Evolutionary conservation across 768 basidiomycete species (phyloP).

Genomic region (Artomyces pyxidatus): DNA sequence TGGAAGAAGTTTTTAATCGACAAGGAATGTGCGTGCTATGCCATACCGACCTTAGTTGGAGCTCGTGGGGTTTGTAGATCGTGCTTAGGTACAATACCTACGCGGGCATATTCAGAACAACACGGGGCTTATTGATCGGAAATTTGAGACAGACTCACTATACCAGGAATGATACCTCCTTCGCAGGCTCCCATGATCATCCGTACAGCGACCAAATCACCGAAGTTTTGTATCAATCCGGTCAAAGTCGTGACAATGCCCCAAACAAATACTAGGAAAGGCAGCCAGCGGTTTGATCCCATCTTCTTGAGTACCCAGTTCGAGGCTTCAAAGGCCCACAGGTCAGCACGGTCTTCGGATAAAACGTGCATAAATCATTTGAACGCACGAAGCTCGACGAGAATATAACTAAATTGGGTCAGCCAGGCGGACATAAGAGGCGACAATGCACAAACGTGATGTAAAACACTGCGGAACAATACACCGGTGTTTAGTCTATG

Average conservation of each 20-base stretch:
- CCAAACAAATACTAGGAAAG: constrained; percentile 45
- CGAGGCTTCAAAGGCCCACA: constrained; percentile 18
- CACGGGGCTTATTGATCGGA: background rate
- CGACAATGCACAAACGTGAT: constrained; percentile 30
- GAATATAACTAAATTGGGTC: constrained; percentile 1
- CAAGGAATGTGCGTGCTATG: too few relatives aligned
- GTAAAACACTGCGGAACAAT: constrained; percentile 40
- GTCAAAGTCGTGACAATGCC: constrained; percentile 49
- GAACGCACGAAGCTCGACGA: constrained; percentile 24
- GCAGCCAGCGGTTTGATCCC: constrained; percentile 45
- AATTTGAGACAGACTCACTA: constrained; percentile 28
- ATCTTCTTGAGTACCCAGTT: constrained; percentile 30
- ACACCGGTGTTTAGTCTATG: background rate
- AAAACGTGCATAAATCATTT: background rate
- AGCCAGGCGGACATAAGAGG: too few relatives aligned
- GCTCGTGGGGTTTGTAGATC: constrained; percentile 51
- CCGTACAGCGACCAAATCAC: constrained; percentile 52
- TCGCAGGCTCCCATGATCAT: constrained; percentile 56
- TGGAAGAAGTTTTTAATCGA: constrained; percentile 1
- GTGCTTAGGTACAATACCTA: constrained; percentile 54
- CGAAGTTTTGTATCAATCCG: constrained; percentile 42
- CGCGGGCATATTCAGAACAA: too few relatives aligned
- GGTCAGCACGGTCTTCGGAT: background rate
- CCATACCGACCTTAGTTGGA: constrained; percentile 44
- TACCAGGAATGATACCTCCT: constrained; percentile 59